These are phyloP conservation scores for Pyrus hybrid DNA, from an alignment of 331 rosid species.

Conservation along the genomic window DNA sequence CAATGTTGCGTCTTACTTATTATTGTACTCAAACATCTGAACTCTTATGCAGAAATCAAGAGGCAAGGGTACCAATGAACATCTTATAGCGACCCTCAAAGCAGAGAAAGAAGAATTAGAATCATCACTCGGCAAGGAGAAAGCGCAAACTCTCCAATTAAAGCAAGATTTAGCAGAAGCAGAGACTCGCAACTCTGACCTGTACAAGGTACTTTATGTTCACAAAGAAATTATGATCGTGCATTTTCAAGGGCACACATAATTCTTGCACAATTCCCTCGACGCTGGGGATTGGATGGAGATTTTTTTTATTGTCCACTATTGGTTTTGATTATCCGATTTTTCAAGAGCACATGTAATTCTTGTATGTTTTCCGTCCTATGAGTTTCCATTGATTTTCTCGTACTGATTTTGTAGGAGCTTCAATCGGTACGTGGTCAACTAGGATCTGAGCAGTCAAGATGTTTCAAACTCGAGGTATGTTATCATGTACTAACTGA, in stretches of 20 bases:
- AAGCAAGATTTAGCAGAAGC: constrained; percentile 77
- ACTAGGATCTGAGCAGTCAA: constrained; percentile 90
- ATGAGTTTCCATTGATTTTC: constrained; percentile 13
- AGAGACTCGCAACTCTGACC: constrained; percentile 65
- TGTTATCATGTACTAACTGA: background rate
- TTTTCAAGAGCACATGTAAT: background rate
- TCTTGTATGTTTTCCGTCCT: background rate
- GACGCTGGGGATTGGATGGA: background rate
- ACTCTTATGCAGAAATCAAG: constrained; percentile 49
- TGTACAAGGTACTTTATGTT: constrained; percentile 60
- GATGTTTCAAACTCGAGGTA: constrained; percentile 98
- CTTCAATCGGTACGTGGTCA: constrained; percentile 91
- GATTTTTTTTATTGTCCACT: background rate
- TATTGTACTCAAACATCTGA: background rate
- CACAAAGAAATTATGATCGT: background rate
- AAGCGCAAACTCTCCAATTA: constrained; percentile 53
- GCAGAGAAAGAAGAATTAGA: constrained; percentile 85
- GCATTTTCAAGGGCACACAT: background rate
- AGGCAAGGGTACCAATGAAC: constrained; percentile 36
- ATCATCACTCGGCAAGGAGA: constrained; percentile 75
- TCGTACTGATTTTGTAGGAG: constrained; percentile 43
- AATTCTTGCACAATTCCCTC: background rate
- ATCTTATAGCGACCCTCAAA: constrained; percentile 51
- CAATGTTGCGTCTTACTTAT: background rate
- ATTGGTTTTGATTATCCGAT: background rate